phyloP scores from a whole-genome alignment of 1,284 basidiomycete species.

The Microbotryum scabiosae region DNA sequence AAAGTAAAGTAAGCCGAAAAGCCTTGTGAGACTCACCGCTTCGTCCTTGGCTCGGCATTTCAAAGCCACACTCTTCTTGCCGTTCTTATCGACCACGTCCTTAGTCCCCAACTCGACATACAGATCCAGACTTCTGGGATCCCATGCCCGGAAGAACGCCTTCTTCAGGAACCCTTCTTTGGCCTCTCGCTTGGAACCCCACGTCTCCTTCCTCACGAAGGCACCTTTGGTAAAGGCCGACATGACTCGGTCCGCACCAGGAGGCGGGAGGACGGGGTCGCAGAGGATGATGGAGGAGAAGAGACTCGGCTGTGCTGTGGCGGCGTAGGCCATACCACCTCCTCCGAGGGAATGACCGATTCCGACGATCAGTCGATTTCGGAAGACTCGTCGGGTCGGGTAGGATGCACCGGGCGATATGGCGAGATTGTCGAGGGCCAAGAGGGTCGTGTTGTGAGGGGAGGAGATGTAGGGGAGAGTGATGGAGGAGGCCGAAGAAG shows the following conservation, averaged over 20 bases:
- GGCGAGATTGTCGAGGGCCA: constrained; percentile 15
- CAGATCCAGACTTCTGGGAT: constrained; percentile 55
- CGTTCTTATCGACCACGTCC: background rate
- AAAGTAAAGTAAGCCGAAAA: too few relatives aligned
- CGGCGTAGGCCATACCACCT: constrained; percentile 39
- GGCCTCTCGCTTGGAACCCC: constrained; percentile 53
- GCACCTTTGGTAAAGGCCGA: constrained; percentile 25
- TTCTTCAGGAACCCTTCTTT: constrained; percentile 46
- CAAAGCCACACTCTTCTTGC: constrained; percentile 7
- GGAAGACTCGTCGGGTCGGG: constrained; percentile 36
- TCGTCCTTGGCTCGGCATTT: constrained; percentile 19
- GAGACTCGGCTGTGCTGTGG: constrained; percentile 52
- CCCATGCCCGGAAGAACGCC: constrained; percentile 67
- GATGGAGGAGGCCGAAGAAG: background rate
- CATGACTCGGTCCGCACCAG: constrained; percentile 31
- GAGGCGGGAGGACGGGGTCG: constrained; percentile 61
- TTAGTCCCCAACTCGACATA: constrained; percentile 48
- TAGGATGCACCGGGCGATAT: background rate
- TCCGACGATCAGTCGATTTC: constrained; percentile 46
- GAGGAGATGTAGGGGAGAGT: background rate
- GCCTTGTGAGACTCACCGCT: constrained; percentile 10
- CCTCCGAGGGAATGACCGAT: constrained; percentile 79
- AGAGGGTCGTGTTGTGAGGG: background rate
- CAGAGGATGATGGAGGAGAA: constrained; percentile 66
- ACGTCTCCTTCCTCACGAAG: constrained; percentile 24